Conservation (phyloP, 139 green algal species). For the Auxenochlorella protothecoides region DNA sequence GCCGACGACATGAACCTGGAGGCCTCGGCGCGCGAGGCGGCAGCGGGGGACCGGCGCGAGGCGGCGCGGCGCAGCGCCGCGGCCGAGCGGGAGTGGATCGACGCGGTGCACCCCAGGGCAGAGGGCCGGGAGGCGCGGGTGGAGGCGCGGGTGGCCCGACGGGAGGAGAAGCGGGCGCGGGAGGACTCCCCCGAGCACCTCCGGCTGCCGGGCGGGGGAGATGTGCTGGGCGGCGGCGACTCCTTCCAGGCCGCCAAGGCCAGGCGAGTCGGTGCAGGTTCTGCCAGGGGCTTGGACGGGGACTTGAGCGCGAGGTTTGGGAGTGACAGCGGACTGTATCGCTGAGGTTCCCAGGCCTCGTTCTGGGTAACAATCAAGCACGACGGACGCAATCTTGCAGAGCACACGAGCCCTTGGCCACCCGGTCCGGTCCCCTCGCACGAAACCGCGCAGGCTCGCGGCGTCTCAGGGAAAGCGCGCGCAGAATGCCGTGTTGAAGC, state of each 20-base stretch:
- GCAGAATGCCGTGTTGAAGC: not conserved
- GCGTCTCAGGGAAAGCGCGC: too few relatives aligned
- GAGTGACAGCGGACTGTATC: too few relatives aligned
- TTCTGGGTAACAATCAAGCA: too few relatives aligned
- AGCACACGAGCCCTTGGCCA: too few relatives aligned
- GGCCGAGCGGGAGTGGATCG: constrained; percentile 33
- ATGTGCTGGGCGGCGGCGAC: constrained; percentile 46
- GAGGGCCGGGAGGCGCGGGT: constrained; percentile 44
- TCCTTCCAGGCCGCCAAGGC: constrained; percentile 43
- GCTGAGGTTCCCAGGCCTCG: too few relatives aligned
- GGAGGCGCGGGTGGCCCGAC: constrained; percentile 38
- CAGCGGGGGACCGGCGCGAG: constrained; percentile 1
- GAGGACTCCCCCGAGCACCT: constrained; percentile 36
- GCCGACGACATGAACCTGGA: constrained; percentile 27
- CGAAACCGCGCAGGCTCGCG: too few relatives aligned
- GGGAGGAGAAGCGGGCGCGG: constrained; percentile 31
- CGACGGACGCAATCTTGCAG: too few relatives aligned
- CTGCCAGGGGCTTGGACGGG: too few relatives aligned
- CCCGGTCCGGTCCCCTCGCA: too few relatives aligned
- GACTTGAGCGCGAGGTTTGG: too few relatives aligned
- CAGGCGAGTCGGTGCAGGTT: constrained; percentile 18
- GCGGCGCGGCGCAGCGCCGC: constrained; percentile 23
- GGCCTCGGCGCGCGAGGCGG: constrained; percentile 1
- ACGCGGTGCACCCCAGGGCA: constrained; percentile 46
- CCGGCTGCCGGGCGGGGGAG: constrained; percentile 32